These are phyloP conservation scores for Calonectria pteridis DNA, from an alignment of 2,329 filamentous ascomycete species.

Conservation along the genomic window DNA sequence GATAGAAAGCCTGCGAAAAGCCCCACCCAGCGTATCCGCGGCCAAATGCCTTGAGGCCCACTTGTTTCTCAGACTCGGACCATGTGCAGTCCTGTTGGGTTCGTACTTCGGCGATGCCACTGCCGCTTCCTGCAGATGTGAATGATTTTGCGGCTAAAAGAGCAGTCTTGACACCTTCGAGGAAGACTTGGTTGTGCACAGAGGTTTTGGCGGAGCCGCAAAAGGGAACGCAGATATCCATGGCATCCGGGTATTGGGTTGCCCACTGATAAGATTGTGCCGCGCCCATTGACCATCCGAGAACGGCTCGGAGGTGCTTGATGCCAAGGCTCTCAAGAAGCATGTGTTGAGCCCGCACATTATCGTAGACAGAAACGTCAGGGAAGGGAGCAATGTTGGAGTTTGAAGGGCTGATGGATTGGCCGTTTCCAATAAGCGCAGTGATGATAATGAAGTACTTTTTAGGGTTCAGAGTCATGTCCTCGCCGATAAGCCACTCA, in stretches of 20 bases:
- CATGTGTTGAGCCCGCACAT: constrained; percentile 62
- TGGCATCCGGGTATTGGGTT: constrained; percentile 62
- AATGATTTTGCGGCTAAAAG: constrained; percentile 55
- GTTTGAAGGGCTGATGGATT: constrained; percentile 67
- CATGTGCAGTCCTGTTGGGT: constrained; percentile 38
- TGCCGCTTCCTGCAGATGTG: constrained; percentile 63
- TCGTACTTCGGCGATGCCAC: constrained; percentile 43
- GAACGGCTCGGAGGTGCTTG: constrained; percentile 57
- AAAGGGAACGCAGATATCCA: constrained; percentile 59
- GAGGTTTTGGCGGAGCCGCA: constrained; percentile 64
- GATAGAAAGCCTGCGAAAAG: constrained; percentile 83
- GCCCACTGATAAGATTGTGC: constrained; percentile 66
- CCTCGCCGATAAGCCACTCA: constrained; percentile 77
- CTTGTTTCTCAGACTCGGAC: constrained; percentile 56
- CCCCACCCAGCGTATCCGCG: constrained; percentile 86
- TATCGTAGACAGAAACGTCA: constrained; percentile 60
- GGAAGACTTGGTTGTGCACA: constrained; percentile 65
- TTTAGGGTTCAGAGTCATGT: constrained; percentile 72
- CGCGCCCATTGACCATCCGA: constrained; percentile 70
- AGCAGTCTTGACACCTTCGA: constrained; percentile 65
- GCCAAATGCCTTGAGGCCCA: constrained; percentile 75
- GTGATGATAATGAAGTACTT: constrained; percentile 64
- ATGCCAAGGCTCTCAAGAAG: constrained; percentile 58
- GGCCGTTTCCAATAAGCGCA: constrained; percentile 65
- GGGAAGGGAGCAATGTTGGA: constrained; percentile 57